Evolutionary conservation across 805 yeast species (phyloP).

Genomic region (Ogataea nonfermentans): DNA sequence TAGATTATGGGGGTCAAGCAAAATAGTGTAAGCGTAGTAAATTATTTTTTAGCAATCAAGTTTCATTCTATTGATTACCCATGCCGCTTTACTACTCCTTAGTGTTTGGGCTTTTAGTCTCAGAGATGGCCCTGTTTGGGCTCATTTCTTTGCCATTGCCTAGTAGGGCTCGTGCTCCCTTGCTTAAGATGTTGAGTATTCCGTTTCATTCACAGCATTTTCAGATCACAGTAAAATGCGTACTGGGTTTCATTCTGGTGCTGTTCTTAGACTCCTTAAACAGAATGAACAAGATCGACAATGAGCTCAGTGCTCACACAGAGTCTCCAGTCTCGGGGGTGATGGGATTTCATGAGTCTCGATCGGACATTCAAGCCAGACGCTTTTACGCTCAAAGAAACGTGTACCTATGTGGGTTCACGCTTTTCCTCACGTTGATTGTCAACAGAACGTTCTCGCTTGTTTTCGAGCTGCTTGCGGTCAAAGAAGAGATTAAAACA

Average conservation of each 20-base stretch:
- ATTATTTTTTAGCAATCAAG: slow-evolving; percentile 8
- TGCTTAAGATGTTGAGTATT: slow-evolving; percentile 58
- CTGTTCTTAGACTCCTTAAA: slow-evolving; percentile 87
- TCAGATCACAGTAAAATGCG: slow-evolving; percentile 74
- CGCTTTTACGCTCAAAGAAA: slow-evolving; percentile 95
- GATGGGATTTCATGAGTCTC: slow-evolving; percentile 46
- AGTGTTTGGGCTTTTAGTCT: slow-evolving; percentile 68
- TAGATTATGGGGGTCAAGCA: slow-evolving; percentile 3
- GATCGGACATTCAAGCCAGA: slow-evolving; percentile 85
- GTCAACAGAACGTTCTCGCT: slow-evolving; percentile 80
- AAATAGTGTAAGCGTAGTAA: neutral
- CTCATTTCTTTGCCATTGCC: slow-evolving; percentile 86
- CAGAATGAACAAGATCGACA: slow-evolving; percentile 67
- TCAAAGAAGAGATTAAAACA: slow-evolving; percentile 51
- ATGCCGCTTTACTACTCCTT: slow-evolving; percentile 34
- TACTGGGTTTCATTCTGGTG: slow-evolving; percentile 77
- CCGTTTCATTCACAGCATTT: slow-evolving; percentile 73
- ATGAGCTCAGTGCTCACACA: slow-evolving; percentile 47
- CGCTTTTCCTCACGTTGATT: slow-evolving; percentile 83
- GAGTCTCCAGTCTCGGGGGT: slow-evolving; percentile 28
- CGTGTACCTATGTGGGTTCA: slow-evolving; percentile 92
- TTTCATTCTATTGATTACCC: neutral
- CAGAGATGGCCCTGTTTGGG: slow-evolving; percentile 78
- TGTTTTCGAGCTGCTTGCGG: slow-evolving; percentile 67
- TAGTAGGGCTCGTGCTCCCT: slow-evolving; percentile 62